A percentile compares a stretch with the other conserved stretches of the same genome.
Conservation (phyloP, 148 eudicot species). For the Polygonum maritimum region DNA sequence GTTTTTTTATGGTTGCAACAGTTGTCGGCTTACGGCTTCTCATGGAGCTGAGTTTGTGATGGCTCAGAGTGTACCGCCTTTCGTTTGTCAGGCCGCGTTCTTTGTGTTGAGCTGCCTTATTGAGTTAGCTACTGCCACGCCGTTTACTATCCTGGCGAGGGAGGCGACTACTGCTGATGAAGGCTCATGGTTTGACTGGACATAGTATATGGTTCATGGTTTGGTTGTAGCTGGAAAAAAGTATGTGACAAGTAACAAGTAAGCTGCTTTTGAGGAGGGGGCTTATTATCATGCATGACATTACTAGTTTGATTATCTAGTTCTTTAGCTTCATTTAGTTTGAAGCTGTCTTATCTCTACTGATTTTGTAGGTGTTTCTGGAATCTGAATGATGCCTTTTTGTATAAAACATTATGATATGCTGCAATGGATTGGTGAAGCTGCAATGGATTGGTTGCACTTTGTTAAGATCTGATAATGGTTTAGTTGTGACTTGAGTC, state of each 20-base stretch:
- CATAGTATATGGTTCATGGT: not conserved
- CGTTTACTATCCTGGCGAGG: constrained; percentile 74
- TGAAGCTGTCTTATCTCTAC: not conserved
- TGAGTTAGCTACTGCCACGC: constrained; percentile 73
- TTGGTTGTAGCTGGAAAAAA: too few species aligned
- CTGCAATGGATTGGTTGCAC: too few species aligned
- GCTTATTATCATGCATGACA: not conserved
- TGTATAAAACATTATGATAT: not conserved
- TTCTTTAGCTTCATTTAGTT: not conserved
- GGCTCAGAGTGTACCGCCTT: constrained; percentile 32
- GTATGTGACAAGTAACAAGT: not conserved
- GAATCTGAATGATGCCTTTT: not conserved
- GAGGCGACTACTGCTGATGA: constrained; percentile 21
- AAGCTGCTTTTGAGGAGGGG: not conserved
- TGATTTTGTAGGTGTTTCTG: not conserved
- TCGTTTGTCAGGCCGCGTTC: constrained; percentile 51
- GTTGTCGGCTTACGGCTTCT: constrained; percentile 64
- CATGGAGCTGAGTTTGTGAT: constrained; percentile 75
- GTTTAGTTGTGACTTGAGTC: too few species aligned
- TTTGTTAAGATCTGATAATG: too few species aligned
- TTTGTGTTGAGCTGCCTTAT: constrained; percentile 61
- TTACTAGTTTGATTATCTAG: not conserved
- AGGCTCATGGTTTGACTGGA: constrained; percentile 27
- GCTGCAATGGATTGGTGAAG: too few species aligned
- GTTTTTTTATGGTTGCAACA: constrained; percentile 78